Conservation (phyloP, 108 stramenopile genomes). For the Conticribra weissflogii region DNA sequence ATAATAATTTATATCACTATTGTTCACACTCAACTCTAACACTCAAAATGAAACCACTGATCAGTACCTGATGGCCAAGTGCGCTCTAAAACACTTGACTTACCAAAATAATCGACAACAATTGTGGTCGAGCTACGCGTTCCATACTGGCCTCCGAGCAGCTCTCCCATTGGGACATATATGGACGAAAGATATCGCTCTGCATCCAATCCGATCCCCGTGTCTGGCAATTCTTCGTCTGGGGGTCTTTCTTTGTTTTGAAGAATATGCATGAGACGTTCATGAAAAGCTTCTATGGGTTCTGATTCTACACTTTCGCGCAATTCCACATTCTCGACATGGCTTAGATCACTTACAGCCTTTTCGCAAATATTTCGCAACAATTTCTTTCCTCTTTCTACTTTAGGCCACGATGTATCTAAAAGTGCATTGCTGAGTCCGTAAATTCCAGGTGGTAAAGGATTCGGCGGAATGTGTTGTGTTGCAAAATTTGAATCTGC, state of each 20-base stretch:
- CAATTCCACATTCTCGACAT: neutral
- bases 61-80: constrained; percentile 11
- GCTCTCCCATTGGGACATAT: constrained; percentile 3
- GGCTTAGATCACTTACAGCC: neutral
- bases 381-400: constrained; percentile 15
- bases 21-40: too few relatives aligned
- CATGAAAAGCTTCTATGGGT: constrained; percentile 11
- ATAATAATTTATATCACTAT: too few relatives aligned
- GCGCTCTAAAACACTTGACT: constrained; percentile 25
- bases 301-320: neutral
- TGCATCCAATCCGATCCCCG: neutral
- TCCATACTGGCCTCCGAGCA: constrained; percentile 9
- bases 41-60: constrained; percentile 19
- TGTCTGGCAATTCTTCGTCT: constrained; percentile 6
- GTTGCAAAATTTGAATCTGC: neutral
- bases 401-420: constrained; percentile 30
- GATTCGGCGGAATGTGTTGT: neutral
- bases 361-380: neutral
- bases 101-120: constrained; percentile 10
- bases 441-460: constrained; percentile 20
- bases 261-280: constrained; percentile 17
- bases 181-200: constrained; percentile 17
- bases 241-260: constrained; percentile 3
- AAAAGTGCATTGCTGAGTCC: constrained; percentile 27
- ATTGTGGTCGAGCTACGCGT: constrained; percentile 22